Base-by-base conservation (phyloP, 1,284 basidiomycete species). In the Ceratobasidium sp. region DNA sequence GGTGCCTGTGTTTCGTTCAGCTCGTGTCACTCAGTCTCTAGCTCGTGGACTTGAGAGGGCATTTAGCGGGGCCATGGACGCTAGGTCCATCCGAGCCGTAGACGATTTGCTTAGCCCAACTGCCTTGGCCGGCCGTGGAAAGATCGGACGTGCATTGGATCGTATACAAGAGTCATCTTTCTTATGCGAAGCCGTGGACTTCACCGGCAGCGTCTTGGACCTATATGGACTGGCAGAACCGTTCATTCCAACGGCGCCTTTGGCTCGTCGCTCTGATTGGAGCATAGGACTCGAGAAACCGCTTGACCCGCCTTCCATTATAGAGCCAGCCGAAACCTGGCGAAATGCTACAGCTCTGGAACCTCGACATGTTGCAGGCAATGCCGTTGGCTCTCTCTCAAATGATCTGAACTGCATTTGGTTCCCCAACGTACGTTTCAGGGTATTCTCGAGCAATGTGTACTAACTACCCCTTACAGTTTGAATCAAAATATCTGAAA, bases 91-190 rank as follows among this genome's bases (percentile, higher is more conserved):
- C 14, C 64, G 50, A 18, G 32, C 50, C 10, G 34, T 55, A 12
- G 64, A 67, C 21, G 64, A 67, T 16, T 48, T 67, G 3, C 36
- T 67, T 34, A 67, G 64, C 50, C 48, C 48, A 26, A 67, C 52
- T 36, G 64, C 64, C n/a, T 21, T 67, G 14, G 23, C 32, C 16
- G 64, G 64, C 50, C 64, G 64, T 16, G 64, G 64, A 9, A 32
- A 26, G 34, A 67, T 67, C 30, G 64, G 64, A 8, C 41, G 45
- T 5, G 64, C 64, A 34, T 32, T 67, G n/a, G 64, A 67, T 30
- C 48, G 50, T 6, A 67, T 67, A 18, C 64, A 67, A 39, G 64
- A 67, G 21, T 36, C 30, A 5, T 50, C 21, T 26, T 55, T 67
- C 30, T 23, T 21, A n/a, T 67, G 64, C 16, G 64, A 55, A 26